Conservation (phyloP, 1,284 basidiomycete genomes). For the Volvariella surrecta region DNA sequence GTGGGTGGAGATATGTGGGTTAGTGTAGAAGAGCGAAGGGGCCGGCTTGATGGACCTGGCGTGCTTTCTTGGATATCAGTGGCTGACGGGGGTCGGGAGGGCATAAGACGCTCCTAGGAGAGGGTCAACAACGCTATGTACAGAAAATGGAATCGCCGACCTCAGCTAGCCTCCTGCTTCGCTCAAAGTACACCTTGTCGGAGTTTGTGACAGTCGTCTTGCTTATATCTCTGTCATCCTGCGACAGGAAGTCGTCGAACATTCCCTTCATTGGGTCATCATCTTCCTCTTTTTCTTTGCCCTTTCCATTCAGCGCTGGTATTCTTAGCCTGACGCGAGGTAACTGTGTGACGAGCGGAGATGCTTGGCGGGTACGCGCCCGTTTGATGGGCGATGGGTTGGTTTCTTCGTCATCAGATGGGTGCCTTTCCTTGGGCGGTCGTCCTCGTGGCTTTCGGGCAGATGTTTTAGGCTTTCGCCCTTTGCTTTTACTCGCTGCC, state of each 20-base stretch:
- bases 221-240: slow-evolving; percentile 67
- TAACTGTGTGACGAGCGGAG: slow-evolving; percentile 20
- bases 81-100: slow-evolving; percentile 27
- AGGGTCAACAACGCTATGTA: no score
- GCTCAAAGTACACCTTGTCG: slow-evolving; percentile 77
- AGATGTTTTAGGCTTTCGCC: not conserved
- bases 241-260: slow-evolving; percentile 74
- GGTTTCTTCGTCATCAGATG: slow-evolving; percentile 12
- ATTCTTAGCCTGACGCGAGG: slow-evolving; percentile 47
- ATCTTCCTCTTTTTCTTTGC: slow-evolving; percentile 43
- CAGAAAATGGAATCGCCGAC: slow-evolving; percentile 25
- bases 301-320: slow-evolving; percentile 46
- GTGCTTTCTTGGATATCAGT: slow-evolving; percentile 18
- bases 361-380: slow-evolving; percentile 19
- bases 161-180: slow-evolving; percentile 65
- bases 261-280: slow-evolving; percentile 46
- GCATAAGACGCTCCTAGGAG: slow-evolving; percentile 43
- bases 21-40: slow-evolving; percentile 48
- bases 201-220: slow-evolving; percentile 58
- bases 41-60: slow-evolving; percentile 52
- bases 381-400: slow-evolving; percentile 12
- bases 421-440: slow-evolving; percentile 1
- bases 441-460: slow-evolving; percentile 5
- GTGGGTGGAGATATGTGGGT: slow-evolving; percentile 21
- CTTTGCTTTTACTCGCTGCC: not conserved